Evolutionary conservation across 805 yeast species (phyloP), one percentile per base, ranked within the genome.

Genomic region (Schizosaccharomyces octosporus): DNA sequence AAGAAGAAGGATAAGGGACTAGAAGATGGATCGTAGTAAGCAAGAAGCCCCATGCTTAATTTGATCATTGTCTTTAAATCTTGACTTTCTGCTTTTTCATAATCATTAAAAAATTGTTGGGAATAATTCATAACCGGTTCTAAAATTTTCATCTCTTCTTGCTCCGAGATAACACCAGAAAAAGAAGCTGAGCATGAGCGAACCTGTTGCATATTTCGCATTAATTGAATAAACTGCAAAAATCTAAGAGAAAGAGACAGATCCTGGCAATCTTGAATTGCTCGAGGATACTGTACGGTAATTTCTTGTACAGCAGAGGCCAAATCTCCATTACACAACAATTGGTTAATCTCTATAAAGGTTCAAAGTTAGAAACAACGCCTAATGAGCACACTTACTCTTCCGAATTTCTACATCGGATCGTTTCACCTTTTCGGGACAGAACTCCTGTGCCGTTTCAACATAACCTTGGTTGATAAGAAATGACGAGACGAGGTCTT

Each of bases 381-480:
- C 11, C 39, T 21, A 24, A 27, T 2, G 7, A 9, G 17, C 2
- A 1, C 3, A 51, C 32, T 4, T 51, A 51, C 57, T 29, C 29
- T 29, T 51, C 15, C 57, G 11, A 6, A 51, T 3, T 4, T 17
- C 4, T 29, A 29, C 57, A 5, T 6, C 31, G 5, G 31, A 24
- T 3, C 7, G 19, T 24, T 5, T 5, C 9, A 17, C 32, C 31
- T 51, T 51, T 13, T 51, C 36, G 21, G 31, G 57, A 29, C 36
- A 51, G 36, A 83, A 78, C 0, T 81, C 78, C 62, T 73, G 73
- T 1, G 80, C 78, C 2, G 81, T 77, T 62, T 79, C 80, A 39
- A 74, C 73, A 65, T 75, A 78, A 2, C 87, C 87, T 61, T 76
- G 75, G 66, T 81, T 80, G n/a, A 76, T 73, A 48, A 83, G 75